Evolutionary conservation across 1,284 basidiomycete species (phyloP).

Genomic region (Ustilago esculenta): DNA sequence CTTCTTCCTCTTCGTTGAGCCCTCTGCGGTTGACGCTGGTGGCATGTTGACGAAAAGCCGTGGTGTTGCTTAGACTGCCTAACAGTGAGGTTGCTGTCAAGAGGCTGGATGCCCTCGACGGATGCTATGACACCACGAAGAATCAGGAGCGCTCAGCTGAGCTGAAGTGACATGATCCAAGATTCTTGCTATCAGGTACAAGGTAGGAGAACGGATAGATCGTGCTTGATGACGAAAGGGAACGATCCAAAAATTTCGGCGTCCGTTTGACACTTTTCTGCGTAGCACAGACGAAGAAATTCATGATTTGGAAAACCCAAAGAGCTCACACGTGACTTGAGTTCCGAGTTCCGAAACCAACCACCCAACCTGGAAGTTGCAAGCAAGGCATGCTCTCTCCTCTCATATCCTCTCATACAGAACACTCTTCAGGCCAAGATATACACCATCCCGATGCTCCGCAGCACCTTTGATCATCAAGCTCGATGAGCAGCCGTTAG

Average conservation of each 20-base stretch:
- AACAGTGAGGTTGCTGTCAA: no score
- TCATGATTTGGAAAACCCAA: conserved; percentile 4
- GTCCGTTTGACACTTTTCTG: no score
- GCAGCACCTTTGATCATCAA: no score
- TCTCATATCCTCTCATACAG: no score
- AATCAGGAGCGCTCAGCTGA: background rate
- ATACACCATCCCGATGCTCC: no score
- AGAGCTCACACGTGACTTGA: conserved; percentile 16
- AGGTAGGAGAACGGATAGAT: no score
- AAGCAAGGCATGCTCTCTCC: no score
- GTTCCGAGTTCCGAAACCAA: conserved; percentile 17
- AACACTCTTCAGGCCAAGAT: no score
- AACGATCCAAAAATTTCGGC: conserved; percentile 6
- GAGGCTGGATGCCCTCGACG: no score
- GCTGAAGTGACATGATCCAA: background rate
- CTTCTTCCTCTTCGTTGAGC: conserved; percentile 42
- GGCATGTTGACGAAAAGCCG: conserved; percentile 17
- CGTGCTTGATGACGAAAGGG: no score
- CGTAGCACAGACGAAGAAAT: conserved; percentile 1
- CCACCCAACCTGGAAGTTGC: background rate
- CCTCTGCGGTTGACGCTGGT: conserved; percentile 25
- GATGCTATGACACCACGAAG: background rate
- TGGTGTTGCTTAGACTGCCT: background rate
- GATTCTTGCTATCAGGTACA: background rate
- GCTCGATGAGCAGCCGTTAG: no score